Evolutionary conservation across 192 early-diverging fungal species (phyloP).

Genomic region (Umbelopsis vinacea): DNA sequence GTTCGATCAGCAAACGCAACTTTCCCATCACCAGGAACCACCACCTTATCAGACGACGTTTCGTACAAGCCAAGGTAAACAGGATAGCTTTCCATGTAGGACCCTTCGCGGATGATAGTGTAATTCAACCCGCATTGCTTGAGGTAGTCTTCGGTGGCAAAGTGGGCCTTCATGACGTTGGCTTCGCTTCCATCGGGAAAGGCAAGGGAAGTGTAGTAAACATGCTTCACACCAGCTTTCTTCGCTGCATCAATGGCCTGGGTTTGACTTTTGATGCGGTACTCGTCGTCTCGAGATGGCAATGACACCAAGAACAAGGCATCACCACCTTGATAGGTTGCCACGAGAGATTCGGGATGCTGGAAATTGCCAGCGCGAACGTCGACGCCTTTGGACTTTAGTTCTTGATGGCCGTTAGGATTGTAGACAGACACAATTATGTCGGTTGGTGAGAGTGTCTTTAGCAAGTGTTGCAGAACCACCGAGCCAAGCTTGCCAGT

Average conservation of each 20-base stretch:
- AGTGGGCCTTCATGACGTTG: conserved; percentile 16
- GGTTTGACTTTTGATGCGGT: not conserved
- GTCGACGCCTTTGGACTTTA: not conserved
- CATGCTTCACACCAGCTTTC: conserved; percentile 11
- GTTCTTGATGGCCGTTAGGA: not conserved
- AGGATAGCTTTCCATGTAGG: conserved; percentile 16
- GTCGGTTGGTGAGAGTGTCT: not conserved
- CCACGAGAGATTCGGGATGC: not conserved
- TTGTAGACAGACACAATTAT: conserved; percentile 12
- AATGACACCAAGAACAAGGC: not conserved
- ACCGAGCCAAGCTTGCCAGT: conserved; percentile 18
- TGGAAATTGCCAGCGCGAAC: not conserved
- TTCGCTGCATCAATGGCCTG: conserved; percentile 3
- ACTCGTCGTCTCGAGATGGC: conserved; percentile 13
- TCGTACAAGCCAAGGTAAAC: conserved; percentile 9
- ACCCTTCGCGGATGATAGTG: conserved; percentile 22
- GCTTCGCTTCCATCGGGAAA: conserved; percentile 10
- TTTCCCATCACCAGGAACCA: conserved; percentile 1
- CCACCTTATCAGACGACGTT: not conserved
- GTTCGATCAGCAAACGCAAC: conserved; percentile 6
- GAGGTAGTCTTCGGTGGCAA: conserved; percentile 10
- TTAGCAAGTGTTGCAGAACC: not conserved
- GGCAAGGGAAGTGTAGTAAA: conserved; percentile 6
- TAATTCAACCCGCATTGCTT: not conserved
- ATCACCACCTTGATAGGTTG: not conserved